Evolutionary conservation across 306 rosid species (phyloP).

Genomic region (Urtica urens): DNA sequence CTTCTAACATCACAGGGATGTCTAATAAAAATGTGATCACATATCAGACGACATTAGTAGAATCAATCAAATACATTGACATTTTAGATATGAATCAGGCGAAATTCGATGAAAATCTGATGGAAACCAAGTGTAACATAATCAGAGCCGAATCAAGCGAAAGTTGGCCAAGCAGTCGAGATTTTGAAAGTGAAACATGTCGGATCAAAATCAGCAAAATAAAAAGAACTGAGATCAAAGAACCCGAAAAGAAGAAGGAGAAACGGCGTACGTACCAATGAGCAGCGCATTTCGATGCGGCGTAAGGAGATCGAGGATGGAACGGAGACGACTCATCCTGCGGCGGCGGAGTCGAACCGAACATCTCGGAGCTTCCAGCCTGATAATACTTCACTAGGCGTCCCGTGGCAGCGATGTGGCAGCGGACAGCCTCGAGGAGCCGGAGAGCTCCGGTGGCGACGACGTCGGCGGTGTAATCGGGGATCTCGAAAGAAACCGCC

Average conservation of each 20-base stretch:
- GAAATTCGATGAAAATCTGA: too few relatives aligned
- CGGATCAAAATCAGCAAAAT: too few relatives aligned
- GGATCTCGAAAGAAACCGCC: slow-evolving; percentile 97
- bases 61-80: too few relatives aligned
- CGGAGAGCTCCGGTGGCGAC: slow-evolving; percentile 96
- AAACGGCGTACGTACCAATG: slow-evolving; percentile 58
- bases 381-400: slow-evolving; percentile 70
- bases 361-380: slow-evolving; percentile 98
- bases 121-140: too few relatives aligned
- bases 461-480: slow-evolving; percentile 93
- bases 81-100: too few relatives aligned
- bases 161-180: too few relatives aligned
- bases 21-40: too few relatives aligned
- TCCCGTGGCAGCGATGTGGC: slow-evolving; percentile 67
- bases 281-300: slow-evolving; percentile 87
- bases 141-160: too few relatives aligned
- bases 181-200: too few relatives aligned
- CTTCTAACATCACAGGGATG: too few relatives aligned
- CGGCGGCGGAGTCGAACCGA: slow-evolving; percentile 86
- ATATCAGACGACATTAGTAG: too few relatives aligned
- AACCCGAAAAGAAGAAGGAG: not conserved
- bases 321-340: slow-evolving; percentile 78
- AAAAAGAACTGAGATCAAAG: not conserved
- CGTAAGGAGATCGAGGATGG: slow-evolving; percentile 95
- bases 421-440: slow-evolving; percentile 81